Base-by-base conservation (phyloP, 1,284 basidiomycete species). In the Coniferiporia weirii region DNA sequence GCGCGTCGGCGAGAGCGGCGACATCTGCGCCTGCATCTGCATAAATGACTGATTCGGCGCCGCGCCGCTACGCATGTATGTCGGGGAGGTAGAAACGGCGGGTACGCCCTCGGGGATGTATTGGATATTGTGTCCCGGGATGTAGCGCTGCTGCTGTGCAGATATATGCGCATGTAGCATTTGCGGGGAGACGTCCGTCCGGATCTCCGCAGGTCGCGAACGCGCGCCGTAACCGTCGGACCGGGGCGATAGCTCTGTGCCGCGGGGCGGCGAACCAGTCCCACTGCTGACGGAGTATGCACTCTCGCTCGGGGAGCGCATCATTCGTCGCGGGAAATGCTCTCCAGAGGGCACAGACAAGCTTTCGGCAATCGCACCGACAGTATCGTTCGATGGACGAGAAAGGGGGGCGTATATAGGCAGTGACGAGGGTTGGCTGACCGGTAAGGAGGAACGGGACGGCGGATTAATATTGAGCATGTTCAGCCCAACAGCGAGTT, bases 381-480 rank as follows among this genome's bases (percentile, higher is more conserved):
- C 10, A 64, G 64, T 13, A 76, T 70, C 1, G 78, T 72, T n/a
- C 79, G 75, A 2, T 82, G 83, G 85, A 61, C 83, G 80, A 4
- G 83, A 84, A 54, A 82, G 73, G n/a, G 84, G 83, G 0, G 82
- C 81, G 63, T 85, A 87, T 52, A 85, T 87, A 35, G 88, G 87
- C 9, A 90, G 76, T 1, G 84, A 85, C 0, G 84, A 76, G 0
- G 84, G 83, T 61, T 84, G 81, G 63, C 79, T 82, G 1, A 80
- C 72, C 12, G 62, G 47, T 76, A 74, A 0, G 76, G 75, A 52
- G 48, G 64, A 64, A 62, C 63, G 70, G 63, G 69, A 62, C 6
- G 71, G 70, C 12, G 77, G 72, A 62, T 79, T 78, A 20, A 93
- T 69, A 66, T 75, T 87, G 63, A 93, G 77, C 53, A 83, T 73